phyloP scores from a whole-genome alignment of 169 alveolate genomes.

The Babesia gibsoni region DNA sequence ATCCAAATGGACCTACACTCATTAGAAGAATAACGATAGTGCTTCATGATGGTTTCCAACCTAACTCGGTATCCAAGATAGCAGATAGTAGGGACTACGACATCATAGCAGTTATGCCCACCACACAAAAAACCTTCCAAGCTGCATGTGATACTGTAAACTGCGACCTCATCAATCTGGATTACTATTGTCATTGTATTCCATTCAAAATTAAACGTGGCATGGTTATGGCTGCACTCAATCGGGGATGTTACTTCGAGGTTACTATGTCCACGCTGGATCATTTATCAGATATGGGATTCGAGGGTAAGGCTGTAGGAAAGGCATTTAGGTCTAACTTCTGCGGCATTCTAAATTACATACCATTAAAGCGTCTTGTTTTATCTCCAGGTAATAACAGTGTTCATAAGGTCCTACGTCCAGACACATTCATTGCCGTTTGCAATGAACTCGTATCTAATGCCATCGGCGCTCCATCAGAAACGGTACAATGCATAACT shows the following conservation, averaged over 20 bases:
- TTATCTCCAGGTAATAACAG: slow-evolving; percentile 40
- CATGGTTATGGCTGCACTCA: slow-evolving; percentile 40
- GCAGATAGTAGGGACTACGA: slow-evolving; percentile 50
- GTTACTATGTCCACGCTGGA: slow-evolving; percentile 29
- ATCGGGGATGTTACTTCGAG: slow-evolving; percentile 60
- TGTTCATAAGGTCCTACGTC: slow-evolving; percentile 2
- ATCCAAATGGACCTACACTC: slow-evolving; percentile 19
- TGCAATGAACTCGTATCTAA: slow-evolving; percentile 31
- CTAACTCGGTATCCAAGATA: slow-evolving; percentile 32
- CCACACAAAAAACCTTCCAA: slow-evolving; percentile 43
- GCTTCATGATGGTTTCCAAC: slow-evolving; percentile 56
- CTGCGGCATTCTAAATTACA: slow-evolving; percentile 22
- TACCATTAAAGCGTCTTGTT: slow-evolving; percentile 43
- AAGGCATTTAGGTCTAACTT: slow-evolving; percentile 16
- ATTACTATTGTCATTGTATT: slow-evolving; percentile 35
- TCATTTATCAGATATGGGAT: neutral
- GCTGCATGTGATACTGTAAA: slow-evolving; percentile 51
- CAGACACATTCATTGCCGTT: slow-evolving; percentile 23
- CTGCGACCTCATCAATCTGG: slow-evolving; percentile 51
- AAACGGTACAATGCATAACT: slow-evolving; percentile 30
- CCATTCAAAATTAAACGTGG: slow-evolving; percentile 55
- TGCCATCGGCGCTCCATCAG: slow-evolving; percentile 26
- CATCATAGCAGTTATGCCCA: slow-evolving; percentile 51
- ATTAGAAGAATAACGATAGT: slow-evolving; percentile 39
- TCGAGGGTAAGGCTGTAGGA: neutral